A percentile compares a stretch with the other conserved stretches of the same genome.
Conservation (phyloP, 1,284 basidiomycete species). For the Paramarasmius palmivorus region DNA sequence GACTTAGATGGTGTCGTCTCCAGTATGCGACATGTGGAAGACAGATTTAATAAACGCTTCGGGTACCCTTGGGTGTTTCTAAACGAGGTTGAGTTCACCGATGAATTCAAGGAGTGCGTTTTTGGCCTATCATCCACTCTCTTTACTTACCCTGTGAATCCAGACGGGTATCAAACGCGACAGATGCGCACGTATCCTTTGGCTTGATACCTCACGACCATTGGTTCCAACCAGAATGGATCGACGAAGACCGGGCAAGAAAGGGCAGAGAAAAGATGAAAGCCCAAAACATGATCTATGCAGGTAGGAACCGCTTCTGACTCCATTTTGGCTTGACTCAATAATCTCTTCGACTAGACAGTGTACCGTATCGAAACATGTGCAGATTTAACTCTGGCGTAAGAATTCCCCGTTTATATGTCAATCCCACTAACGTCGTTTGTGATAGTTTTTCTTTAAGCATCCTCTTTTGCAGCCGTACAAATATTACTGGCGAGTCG, state of each 20-base stretch:
- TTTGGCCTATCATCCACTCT: background rate
- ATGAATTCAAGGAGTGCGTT: constrained; percentile 63
- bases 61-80: constrained; percentile 75
- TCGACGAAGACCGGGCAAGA: constrained; percentile 58
- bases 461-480: constrained; percentile 44
- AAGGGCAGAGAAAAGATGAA: constrained; percentile 51
- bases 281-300: constrained; percentile 56
- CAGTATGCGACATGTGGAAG: constrained; percentile 49
- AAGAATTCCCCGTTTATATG: constrained; percentile 14
- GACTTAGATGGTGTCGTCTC: constrained; percentile 37
- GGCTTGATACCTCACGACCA: constrained; percentile 52
- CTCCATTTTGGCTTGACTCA: no score
- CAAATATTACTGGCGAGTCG: constrained; percentile 68
- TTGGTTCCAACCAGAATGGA: constrained; percentile 62
- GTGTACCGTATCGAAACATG: constrained; percentile 59
- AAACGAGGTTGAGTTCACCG: constrained; percentile 70
- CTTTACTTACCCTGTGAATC: background rate
- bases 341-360: constrained; percentile 5
- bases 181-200: constrained; percentile 41
- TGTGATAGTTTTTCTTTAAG: constrained; percentile 48
- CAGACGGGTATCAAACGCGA: constrained; percentile 18
- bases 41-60: constrained; percentile 65
- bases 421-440: background rate
- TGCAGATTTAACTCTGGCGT: constrained; percentile 84
- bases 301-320: constrained; percentile 21